Percentiles rank a stretch among this genome's conserved stretches.
phyloP scores from a whole-genome alignment of 495 filamentous ascomycete genomes.

The Peziza echinospora region DNA sequence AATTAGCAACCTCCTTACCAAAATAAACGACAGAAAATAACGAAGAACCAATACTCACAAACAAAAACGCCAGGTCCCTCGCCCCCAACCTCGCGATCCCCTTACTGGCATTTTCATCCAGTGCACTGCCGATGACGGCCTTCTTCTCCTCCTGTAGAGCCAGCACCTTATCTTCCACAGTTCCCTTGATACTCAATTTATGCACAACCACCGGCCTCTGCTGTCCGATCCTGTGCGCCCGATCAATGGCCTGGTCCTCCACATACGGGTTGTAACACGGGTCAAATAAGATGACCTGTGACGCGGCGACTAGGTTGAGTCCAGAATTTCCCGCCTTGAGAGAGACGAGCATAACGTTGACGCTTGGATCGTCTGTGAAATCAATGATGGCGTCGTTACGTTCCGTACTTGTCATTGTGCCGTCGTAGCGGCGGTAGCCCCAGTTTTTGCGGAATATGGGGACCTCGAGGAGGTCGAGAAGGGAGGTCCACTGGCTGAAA shows the following conservation, averaged over 20 bases:
- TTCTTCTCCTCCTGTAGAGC: conserved; percentile 62
- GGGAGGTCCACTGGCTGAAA: conserved; percentile 87
- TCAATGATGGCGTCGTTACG: conserved; percentile 51
- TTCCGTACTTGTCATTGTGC: conserved; percentile 43
- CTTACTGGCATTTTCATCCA: conserved; percentile 56
- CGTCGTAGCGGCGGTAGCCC: conserved; percentile 61
- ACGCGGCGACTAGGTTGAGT: conserved; percentile 71
- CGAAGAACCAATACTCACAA: conserved; percentile 29
- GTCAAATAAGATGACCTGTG: conserved; percentile 67
- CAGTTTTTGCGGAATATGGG: conserved; percentile 43
- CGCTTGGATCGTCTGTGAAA: conserved; percentile 33
- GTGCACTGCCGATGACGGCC: conserved; percentile 43
- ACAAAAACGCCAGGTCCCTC: conserved; percentile 48
- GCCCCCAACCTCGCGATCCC: conserved; percentile 39
- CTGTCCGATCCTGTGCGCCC: conserved; percentile 75
- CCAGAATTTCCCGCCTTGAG: conserved; percentile 69
- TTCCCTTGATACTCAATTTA: conserved; percentile 63
- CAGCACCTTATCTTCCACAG: conserved; percentile 65
- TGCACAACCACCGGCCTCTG: conserved; percentile 55
- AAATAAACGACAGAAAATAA: conserved; percentile 2
- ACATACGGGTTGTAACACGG: conserved; percentile 88
- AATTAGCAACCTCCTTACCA: too few species aligned
- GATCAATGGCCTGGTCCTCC: conserved; percentile 82
- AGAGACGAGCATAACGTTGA: conserved; percentile 61
- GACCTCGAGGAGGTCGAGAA: conserved; percentile 55